A percentile compares a stretch with the other conserved stretches of the same genome.
phyloP scores from a whole-genome alignment of 2,329 filamentous ascomycete genomes.

The Ceratocystis alfenasii region DNA sequence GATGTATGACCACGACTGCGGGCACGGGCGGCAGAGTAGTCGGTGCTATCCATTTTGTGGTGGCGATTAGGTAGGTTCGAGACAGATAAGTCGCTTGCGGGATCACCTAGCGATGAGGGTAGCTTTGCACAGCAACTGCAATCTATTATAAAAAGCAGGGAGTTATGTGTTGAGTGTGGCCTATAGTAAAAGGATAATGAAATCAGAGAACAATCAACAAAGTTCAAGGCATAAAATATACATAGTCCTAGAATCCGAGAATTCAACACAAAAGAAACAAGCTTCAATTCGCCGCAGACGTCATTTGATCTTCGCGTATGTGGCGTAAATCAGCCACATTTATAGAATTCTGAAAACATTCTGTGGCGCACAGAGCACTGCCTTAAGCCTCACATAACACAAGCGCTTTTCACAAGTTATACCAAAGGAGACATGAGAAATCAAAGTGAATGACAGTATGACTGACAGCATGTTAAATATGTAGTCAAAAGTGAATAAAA shows the following conservation, averaged over 20 bases:
- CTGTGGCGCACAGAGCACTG: background rate
- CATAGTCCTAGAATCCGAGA: background rate
- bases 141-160: background rate
- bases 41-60: background rate
- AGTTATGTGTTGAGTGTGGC: background rate
- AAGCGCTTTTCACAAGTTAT: background rate
- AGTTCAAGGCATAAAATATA: background rate
- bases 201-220: background rate
- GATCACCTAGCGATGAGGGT: background rate
- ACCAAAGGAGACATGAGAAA: background rate
- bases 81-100: background rate
- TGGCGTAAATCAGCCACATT: background rate
- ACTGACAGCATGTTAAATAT: background rate
- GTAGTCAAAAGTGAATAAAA: conserved; percentile 1
- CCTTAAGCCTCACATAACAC: background rate
- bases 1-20: background rate
- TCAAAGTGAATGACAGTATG: background rate
- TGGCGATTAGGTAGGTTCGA: background rate
- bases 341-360: background rate
- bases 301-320: background rate
- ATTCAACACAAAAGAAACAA: background rate
- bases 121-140: background rate
- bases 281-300: conserved; percentile 5
- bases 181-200: background rate
- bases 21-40: background rate